A percentile compares a stretch with the other conserved stretches of the same genome.
Evolutionary conservation across 2,329 filamentous ascomycete genomes (phyloP).

Genomic region (Herpomyces periplanetae): DNA sequence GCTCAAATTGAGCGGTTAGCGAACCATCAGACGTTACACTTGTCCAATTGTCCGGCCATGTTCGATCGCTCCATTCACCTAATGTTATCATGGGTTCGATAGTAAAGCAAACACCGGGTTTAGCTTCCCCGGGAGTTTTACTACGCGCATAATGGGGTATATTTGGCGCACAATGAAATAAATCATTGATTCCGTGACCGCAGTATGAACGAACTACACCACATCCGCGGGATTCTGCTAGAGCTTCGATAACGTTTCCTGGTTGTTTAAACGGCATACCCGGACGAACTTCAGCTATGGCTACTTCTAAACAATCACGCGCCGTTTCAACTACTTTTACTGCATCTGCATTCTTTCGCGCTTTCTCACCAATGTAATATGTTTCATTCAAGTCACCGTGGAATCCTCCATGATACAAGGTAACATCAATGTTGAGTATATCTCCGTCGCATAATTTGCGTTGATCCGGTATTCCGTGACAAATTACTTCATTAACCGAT

Average conservation of each 20-base stretch:
- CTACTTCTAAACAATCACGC: constrained; percentile 52
- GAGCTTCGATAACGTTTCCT: constrained; percentile 76
- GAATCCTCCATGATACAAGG: constrained; percentile 69
- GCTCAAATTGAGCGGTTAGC: constrained; percentile 68
- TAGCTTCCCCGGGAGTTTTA: constrained; percentile 73
- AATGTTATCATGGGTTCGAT: constrained; percentile 95
- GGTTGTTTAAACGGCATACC: constrained; percentile 72
- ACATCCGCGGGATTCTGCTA: constrained; percentile 48
- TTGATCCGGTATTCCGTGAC: constrained; percentile 86
- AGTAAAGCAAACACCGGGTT: constrained; percentile 90
- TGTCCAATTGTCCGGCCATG: constrained; percentile 97
- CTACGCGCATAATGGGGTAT: constrained; percentile 95
- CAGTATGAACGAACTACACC: constrained; percentile 85
- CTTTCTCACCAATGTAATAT: constrained; percentile 77
- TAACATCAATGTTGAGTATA: constrained; percentile 86
- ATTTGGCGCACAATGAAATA: constrained; percentile 78
- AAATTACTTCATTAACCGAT: constrained; percentile 84
- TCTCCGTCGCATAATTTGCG: constrained; percentile 58
- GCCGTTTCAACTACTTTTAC: constrained; percentile 69
- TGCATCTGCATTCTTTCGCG: constrained; percentile 40
- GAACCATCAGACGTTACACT: constrained; percentile 68
- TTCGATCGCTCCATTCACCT: constrained; percentile 62
- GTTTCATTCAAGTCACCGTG: constrained; percentile 94
- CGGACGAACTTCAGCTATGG: constrained; percentile 69
- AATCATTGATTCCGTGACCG: constrained; percentile 65